Conservation (phyloP, 805 yeast genomes). For the Teunomyces kruisii region DNA sequence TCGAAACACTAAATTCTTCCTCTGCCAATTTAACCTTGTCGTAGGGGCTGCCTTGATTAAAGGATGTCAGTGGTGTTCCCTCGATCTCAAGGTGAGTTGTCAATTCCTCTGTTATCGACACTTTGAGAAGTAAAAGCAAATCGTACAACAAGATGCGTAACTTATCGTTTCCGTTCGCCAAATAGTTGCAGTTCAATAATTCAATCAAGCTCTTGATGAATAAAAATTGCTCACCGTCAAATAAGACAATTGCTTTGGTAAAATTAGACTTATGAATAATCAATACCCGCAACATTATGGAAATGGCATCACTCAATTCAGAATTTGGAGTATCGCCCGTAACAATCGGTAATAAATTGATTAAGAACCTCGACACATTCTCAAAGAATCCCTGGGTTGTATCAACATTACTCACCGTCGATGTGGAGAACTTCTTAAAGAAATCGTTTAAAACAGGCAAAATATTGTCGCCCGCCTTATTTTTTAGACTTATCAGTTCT, state of each 20-base stretch:
- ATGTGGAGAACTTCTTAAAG: constrained; percentile 47
- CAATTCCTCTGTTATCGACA: constrained; percentile 25
- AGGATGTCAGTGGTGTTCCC: neutral
- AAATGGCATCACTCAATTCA: constrained; percentile 28
- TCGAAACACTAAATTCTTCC: neutral
- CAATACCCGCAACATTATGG: constrained; percentile 53
- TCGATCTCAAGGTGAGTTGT: constrained; percentile 2
- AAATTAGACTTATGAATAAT: constrained; percentile 56
- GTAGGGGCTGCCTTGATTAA: neutral
- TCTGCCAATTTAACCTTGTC: neutral
- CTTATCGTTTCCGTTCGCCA: constrained; percentile 40
- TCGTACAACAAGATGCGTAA: constrained; percentile 59
- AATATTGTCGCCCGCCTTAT: constrained; percentile 17
- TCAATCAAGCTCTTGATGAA: constrained; percentile 49
- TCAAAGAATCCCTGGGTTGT: constrained; percentile 21
- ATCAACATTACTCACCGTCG: constrained; percentile 22
- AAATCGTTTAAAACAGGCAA: constrained; percentile 43
- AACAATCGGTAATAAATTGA: constrained; percentile 14
- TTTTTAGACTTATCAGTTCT: neutral
- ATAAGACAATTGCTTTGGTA: constrained; percentile 42
- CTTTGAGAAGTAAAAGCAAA: constrained; percentile 53
- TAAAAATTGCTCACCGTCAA: constrained; percentile 41
- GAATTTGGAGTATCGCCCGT: neutral
- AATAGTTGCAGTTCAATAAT: constrained; percentile 43
- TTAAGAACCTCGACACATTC: constrained; percentile 20